Conservation (phyloP, 345 rosid genomes). For the Microcos paniculata region DNA sequence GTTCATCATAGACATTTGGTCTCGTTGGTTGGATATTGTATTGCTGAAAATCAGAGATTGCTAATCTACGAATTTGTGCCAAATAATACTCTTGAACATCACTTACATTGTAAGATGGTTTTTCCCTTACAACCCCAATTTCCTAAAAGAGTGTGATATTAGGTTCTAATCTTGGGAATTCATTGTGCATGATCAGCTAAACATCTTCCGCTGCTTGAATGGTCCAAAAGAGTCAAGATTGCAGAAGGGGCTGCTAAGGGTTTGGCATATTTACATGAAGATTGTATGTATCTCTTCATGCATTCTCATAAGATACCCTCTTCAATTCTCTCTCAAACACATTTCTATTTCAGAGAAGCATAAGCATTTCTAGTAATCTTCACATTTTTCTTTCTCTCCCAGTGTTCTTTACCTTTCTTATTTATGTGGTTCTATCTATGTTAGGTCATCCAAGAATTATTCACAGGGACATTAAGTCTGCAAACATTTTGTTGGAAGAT, state of each 20-base stretch:
- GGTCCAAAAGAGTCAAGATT: constrained; percentile 80
- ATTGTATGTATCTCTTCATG: constrained; percentile 56
- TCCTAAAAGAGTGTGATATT: neutral
- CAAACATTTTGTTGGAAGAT: constrained; percentile 80
- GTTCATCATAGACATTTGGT: constrained; percentile 97
- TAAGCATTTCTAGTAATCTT: too few species aligned
- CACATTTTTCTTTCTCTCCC: too few species aligned
- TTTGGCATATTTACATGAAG: constrained; percentile 95
- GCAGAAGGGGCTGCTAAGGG: constrained; percentile 98
- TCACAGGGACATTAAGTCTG: constrained; percentile 92
- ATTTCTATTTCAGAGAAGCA: neutral
- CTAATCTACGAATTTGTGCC: constrained; percentile 92
- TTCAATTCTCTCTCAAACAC: neutral
- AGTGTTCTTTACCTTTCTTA: too few species aligned
- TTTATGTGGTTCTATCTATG: too few species aligned
- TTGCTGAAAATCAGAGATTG: constrained; percentile 60
- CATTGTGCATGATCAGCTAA: constrained; percentile 33
- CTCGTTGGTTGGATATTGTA: constrained; percentile 85
- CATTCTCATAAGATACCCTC: neutral
- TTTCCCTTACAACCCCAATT: neutral
- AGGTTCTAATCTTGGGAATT: neutral
- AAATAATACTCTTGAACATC: constrained; percentile 87
- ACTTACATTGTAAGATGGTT: constrained; percentile 68
- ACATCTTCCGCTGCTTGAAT: constrained; percentile 64
- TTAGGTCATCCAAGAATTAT: constrained; percentile 92